Base-by-base conservation (phyloP, 2,329 filamentous ascomycete species). In the Pseudocercospora macadamiae region DNA sequence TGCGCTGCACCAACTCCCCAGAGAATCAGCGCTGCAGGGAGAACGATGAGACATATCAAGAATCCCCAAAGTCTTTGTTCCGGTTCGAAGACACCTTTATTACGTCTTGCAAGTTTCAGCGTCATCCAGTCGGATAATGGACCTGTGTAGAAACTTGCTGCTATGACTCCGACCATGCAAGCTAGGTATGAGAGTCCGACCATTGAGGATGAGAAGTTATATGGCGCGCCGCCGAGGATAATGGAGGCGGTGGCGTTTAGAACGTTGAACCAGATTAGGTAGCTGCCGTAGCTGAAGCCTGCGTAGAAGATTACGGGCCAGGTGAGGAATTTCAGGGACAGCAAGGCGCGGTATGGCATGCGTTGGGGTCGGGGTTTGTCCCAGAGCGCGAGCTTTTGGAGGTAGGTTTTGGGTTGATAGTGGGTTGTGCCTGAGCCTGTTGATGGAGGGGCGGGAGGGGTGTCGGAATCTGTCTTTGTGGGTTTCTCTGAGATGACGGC, bases 1-100 rank as follows among this genome's bases (percentile, higher is more conserved):
- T 62, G 59, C 2, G 77, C 77, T 1, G 80, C 79, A 3, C 80
- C 80, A 0, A 82, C 76, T 26, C 81, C 81, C 60, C 59, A 66
- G 36, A 82, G 68, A 23, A 82, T 73, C 1, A 81, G 68, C 0
- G 73, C 74, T 3, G 70, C 73, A 0, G 79, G 78, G 3, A 80
- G 70, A 34, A 80, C 64, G 3, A 82, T 49, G 7, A 77, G 55
- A 5, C 73, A 76, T 1, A 70, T 61, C 2, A 62, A 57, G 57
- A 77, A 75, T 1, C 73, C 69, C 71, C 74, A 77, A 1, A 77
- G 63, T 51, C 77, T 55, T 42, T 76, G 69, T 48, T 77, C 75
- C 0, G 74, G 65, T 58, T 77, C 75, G 36, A 72, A 66, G 19
- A 76, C 67, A 18, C 75, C 75, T 4, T 59, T 57, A 56, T 76